A percentile compares a stretch with the other conserved stretches of the same genome.
phyloP scores from a whole-genome alignment of 1,139 yeast genomes.

The Protomyces inouyei region DNA sequence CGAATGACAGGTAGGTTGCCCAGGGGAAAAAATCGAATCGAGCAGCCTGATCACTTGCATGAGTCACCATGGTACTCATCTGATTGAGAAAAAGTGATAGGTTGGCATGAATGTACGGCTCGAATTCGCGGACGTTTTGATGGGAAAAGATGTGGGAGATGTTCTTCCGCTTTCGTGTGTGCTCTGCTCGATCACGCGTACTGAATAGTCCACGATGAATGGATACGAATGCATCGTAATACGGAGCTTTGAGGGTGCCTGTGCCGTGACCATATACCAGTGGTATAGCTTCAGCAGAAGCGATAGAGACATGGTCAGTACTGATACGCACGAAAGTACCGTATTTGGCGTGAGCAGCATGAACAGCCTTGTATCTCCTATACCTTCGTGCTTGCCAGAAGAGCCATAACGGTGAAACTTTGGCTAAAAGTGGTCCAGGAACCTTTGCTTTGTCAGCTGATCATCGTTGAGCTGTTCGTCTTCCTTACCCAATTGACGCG shows the following conservation, averaged over 20 bases:
- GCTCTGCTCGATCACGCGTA: conserved; percentile 24
- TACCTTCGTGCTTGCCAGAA: conserved; percentile 13
- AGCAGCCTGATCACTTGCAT: neutral
- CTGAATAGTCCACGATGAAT: conserved; percentile 22
- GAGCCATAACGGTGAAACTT: conserved; percentile 20
- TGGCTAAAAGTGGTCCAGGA: conserved; percentile 45
- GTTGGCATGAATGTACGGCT: conserved; percentile 15
- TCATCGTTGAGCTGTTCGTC: neutral
- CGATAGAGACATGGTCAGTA: conserved; percentile 26
- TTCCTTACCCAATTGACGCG: conserved; percentile 2
- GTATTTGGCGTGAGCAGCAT: conserved; percentile 5
- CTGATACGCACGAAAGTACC: conserved; percentile 21
- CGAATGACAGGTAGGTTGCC: conserved; percentile 24
- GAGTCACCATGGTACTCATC: conserved; percentile 7
- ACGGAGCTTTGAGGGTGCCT: conserved; percentile 15
- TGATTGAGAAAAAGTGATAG: conserved; percentile 12
- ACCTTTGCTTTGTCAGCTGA: conserved; percentile 35
- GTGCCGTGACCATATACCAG: conserved; percentile 25
- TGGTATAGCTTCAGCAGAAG: conserved; percentile 14
- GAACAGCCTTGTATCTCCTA: conserved; percentile 2
- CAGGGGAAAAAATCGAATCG: conserved; percentile 22
- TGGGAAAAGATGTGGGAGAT: conserved; percentile 12
- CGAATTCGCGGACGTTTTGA: conserved; percentile 18
- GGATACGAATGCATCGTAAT: conserved; percentile 24
- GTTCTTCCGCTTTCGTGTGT: conserved; percentile 24